phyloP scores from a whole-genome alignment of 202 grass and related monocot genomes.

The Elaeis oleifera region DNA sequence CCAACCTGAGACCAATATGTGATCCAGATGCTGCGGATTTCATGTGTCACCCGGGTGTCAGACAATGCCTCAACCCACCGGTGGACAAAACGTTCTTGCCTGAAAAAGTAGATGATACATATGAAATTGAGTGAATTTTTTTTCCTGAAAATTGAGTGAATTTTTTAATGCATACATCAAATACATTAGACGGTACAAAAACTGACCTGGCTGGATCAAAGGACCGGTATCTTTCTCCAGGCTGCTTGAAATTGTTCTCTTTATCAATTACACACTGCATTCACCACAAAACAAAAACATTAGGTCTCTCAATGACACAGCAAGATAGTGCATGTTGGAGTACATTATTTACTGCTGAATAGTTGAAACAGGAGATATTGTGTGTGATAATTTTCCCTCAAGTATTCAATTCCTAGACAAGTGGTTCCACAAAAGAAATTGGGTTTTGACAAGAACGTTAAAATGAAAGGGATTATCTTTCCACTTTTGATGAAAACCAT shows the following conservation, averaged over 20 bases:
- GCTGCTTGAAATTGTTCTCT: constrained; percentile 92
- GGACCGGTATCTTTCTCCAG: constrained; percentile 72
- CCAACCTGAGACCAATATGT: constrained; percentile 73
- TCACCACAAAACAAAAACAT: background rate
- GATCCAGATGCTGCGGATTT: constrained; percentile 67
- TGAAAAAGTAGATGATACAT: constrained; percentile 10
- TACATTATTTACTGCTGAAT: too few relatives aligned
- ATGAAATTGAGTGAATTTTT: background rate
- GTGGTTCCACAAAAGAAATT: background rate
- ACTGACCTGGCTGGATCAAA: constrained; percentile 71
- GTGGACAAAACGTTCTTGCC: constrained; percentile 75
- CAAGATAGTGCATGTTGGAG: too few relatives aligned
- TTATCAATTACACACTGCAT: constrained; percentile 63
- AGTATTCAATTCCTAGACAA: background rate
- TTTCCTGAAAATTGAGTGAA: background rate
- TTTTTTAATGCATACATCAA: background rate
- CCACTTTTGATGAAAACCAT: too few relatives aligned
- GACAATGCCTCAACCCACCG: constrained; percentile 60
- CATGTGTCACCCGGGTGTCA: constrained; percentile 58
- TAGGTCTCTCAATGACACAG: too few relatives aligned
- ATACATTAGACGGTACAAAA: background rate
- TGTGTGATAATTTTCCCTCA: background rate
- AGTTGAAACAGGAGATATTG: background rate
- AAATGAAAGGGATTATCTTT: background rate
- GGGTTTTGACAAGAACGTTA: background rate